These are phyloP conservation scores for Zalaria sp. DNA, from an alignment of 2,329 filamentous ascomycete genomes.

Conservation along the genomic window DNA sequence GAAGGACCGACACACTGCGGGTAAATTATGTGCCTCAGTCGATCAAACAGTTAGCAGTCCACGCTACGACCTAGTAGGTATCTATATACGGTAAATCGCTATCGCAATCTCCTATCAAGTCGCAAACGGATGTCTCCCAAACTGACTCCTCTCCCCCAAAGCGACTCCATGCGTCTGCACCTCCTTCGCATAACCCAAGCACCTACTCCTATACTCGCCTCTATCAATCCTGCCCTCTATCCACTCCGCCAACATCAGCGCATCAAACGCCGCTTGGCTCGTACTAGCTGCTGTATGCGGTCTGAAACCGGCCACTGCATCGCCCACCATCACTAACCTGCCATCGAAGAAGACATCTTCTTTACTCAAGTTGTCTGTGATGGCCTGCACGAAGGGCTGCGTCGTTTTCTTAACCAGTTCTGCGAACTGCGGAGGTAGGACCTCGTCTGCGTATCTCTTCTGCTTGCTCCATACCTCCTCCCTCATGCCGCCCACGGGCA, in stretches of 20 bases:
- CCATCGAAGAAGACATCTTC: constrained; percentile 25
- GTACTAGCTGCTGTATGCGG: constrained; percentile 34
- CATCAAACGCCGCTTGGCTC: constrained; percentile 33
- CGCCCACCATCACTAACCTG: constrained; percentile 31
- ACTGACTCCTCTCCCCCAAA: constrained; percentile 27
- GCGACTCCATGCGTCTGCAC: constrained; percentile 24
- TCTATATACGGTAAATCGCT: too few species aligned
- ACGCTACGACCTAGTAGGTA: too few species aligned
- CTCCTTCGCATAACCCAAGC: constrained; percentile 21
- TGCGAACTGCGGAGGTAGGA: constrained; percentile 25
- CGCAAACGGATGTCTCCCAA: constrained; percentile 19
- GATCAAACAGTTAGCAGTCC: not conserved
- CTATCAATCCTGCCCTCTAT: constrained; percentile 22
- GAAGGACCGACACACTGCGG: too few species aligned
- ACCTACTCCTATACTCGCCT: constrained; percentile 21
- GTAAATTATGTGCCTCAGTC: not conserved
- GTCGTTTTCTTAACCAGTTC: constrained; percentile 26
- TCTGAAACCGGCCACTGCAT: constrained; percentile 31
- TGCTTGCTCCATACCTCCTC: constrained; percentile 25
- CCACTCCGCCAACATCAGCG: constrained; percentile 24
- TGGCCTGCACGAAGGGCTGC: constrained; percentile 30
- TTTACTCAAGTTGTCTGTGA: constrained; percentile 27
- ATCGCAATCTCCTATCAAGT: not conserved
- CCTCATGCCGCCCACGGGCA: constrained; percentile 27
- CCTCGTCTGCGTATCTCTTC: constrained; percentile 16